A percentile compares a stretch with the other conserved stretches of the same genome.
These are phyloP conservation scores for Pythium phragmitis DNA, from an alignment of 352 stramenopile genomes.

Conservation along the genomic window DNA sequence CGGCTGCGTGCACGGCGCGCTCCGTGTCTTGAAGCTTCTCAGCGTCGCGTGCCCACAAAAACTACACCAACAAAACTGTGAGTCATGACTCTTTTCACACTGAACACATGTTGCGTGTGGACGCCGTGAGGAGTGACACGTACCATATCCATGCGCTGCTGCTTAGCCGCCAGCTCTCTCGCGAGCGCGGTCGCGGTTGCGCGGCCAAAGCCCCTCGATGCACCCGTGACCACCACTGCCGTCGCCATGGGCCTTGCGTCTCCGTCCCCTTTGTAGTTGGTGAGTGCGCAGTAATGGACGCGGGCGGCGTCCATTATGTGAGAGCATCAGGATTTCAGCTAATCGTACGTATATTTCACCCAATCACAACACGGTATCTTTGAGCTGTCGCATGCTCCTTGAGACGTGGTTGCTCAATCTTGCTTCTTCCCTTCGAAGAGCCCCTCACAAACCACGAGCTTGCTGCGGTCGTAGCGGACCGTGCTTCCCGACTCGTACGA, in stretches of 20 bases:
- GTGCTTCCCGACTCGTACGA: conserved; percentile 13
- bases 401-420: no score
- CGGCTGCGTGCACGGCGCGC: conserved; percentile 7
- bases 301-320: no score
- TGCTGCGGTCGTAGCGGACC: conserved; percentile 9
- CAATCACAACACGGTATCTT: no score
- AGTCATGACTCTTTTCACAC: not conserved
- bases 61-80: not conserved
- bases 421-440: no score
- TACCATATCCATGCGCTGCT: conserved; percentile 13
- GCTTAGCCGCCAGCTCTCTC: conserved; percentile 1
- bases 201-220: conserved; percentile 77
- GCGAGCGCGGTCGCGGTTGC: conserved; percentile 7
- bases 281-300: no score
- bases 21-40: conserved; percentile 22
- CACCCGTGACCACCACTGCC: conserved; percentile 75
- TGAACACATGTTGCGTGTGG: not conserved
- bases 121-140: not conserved
- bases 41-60: conserved; percentile 16
- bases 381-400: no score
- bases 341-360: no score
- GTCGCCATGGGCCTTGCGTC: conserved; percentile 21
- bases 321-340: no score
- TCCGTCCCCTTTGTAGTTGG: no score
- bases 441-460: not conserved